These are phyloP conservation scores for Sphaerostilbella broomeana DNA, from an alignment of 2,329 filamentous ascomycete species.

Conservation along the genomic window DNA sequence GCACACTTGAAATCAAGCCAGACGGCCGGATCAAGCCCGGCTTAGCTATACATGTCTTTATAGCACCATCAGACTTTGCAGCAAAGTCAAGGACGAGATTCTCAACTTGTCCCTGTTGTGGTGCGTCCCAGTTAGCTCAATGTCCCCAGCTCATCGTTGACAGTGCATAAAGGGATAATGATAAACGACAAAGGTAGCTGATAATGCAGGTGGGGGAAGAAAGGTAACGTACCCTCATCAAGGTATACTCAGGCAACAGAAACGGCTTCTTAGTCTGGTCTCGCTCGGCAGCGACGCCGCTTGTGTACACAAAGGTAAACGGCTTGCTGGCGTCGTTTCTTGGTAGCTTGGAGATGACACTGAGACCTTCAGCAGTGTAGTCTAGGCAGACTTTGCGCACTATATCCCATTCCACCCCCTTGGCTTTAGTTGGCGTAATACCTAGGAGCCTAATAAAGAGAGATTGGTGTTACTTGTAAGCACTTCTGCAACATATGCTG, in stretches of 20 bases:
- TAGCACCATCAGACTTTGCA: neutral
- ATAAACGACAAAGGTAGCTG: no score
- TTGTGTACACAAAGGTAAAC: conserved; percentile 44
- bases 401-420: conserved; percentile 26
- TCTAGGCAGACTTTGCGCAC: conserved; percentile 35
- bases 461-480: no score
- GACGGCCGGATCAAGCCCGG: conserved; percentile 7
- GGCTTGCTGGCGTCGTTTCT: conserved; percentile 22
- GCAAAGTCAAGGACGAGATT: conserved; percentile 6
- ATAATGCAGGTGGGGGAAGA: neutral
- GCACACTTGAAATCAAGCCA: no score
- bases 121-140: no score
- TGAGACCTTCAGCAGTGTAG: conserved; percentile 24
- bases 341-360: conserved; percentile 28
- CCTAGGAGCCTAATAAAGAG: conserved; percentile 31
- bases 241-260: conserved; percentile 17
- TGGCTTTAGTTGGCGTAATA: conserved; percentile 32
- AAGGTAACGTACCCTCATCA: conserved; percentile 5
- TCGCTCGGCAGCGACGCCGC: conserved; percentile 36
- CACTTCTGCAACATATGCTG: no score
- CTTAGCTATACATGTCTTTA: conserved; percentile 4
- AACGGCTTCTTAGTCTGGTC: conserved; percentile 38
- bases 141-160: no score
- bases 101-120: conserved; percentile 9
- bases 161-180: neutral